Base-by-base conservation (phyloP, 2,329 filamentous ascomycete genomes). In the Diaporthe sp. region DNA sequence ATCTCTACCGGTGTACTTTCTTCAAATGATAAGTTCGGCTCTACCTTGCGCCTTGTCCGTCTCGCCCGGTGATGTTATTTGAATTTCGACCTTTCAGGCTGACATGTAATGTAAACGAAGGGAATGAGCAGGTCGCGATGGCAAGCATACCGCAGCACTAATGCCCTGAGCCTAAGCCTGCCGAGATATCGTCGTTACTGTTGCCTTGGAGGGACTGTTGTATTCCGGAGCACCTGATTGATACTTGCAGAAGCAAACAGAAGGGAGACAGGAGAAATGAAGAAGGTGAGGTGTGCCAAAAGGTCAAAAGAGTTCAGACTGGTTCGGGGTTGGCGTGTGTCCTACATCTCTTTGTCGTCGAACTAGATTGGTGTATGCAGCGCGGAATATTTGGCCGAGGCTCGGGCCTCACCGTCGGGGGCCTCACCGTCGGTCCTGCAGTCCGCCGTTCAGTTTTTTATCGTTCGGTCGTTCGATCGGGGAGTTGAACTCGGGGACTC, bases 291-390 rank as follows among this genome's bases (percentile, higher is more conserved):
- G 55, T 47, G 15, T 44, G 42, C 2, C 4, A 72, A 27, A 27
- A 61, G 53, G 39, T 30, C 50, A 37, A 63, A 37, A 56, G 66
- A 53, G 66, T 66, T 71, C 69, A 44, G 71, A 53, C 63, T 39
- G 71, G 70, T 73, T 73, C 74, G 73, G 75, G 69, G 70, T 59
- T 69, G 27, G 32, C 47, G 44, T 50, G 19, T n/a, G 44, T 50
- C 44, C 35, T 59, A 69, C 51, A 25, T 73, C 70, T 75, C 53
- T 63, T 63, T 35, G 63, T 68, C 47, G 63, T 66, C 63, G 44
- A 66, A 47, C 12, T 22, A 22, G n/a, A 6, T 37, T 51, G 44
- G 25, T 22, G 61, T 25, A 10, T 27, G 25, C 61, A 66, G 44
- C 63, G 63, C 44, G 63, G 44, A 37, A 66, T 66, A 25, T 12